These are phyloP conservation scores for Penicillium bovifimosum DNA, from an alignment of 495 filamentous ascomycete species.

Conservation along the genomic window DNA sequence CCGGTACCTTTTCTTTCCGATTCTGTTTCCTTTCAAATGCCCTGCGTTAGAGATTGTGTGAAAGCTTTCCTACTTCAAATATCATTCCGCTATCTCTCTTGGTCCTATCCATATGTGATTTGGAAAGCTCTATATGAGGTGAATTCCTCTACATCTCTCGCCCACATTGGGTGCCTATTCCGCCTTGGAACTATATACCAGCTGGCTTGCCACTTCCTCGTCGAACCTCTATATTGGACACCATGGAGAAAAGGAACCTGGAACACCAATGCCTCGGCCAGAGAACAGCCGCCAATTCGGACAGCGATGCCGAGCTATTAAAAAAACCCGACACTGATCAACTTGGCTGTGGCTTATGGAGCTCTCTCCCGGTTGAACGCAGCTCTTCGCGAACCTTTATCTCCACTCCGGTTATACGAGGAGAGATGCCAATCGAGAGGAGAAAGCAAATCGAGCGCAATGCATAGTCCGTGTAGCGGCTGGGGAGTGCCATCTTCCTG, in stretches of 20 bases:
- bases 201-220: background rate
- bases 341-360: background rate
- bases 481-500: constrained; percentile 3
- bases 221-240: background rate
- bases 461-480: background rate
- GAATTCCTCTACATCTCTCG: background rate
- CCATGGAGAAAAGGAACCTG: too few relatives aligned
- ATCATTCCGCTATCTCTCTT: constrained; percentile 15
- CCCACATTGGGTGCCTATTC: background rate
- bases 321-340: background rate
- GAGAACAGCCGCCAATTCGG: background rate
- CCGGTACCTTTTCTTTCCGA: constrained; percentile 5
- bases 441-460: constrained; percentile 7
- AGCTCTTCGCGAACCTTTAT: background rate
- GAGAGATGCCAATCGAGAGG: background rate
- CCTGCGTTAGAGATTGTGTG: constrained; percentile 11
- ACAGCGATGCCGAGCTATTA: background rate
- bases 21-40: constrained; percentile 12
- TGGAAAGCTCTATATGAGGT: background rate
- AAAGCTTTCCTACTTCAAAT: constrained; percentile 19
- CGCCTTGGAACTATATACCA: background rate
- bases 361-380: background rate
- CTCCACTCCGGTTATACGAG: background rate
- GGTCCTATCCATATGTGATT: constrained; percentile 9
- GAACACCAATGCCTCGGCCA: background rate